Percentiles rank a stretch among this genome's conserved stretches.
phyloP scores from a whole-genome alignment of 768 basidiomycete species.

The Austroboletus festivus region DNA sequence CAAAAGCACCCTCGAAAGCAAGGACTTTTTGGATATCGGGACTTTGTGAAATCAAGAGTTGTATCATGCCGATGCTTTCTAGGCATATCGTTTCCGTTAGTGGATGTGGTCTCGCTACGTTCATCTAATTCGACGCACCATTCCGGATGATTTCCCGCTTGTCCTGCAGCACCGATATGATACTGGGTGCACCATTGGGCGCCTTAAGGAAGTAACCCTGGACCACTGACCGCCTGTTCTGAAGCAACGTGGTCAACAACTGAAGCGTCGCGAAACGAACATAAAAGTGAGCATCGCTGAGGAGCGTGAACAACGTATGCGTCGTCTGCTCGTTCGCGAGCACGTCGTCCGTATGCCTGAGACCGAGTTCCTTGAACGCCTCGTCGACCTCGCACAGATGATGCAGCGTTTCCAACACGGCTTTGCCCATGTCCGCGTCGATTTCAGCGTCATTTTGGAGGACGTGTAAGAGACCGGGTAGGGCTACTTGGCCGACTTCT shows the following conservation, averaged over 20 bases:
- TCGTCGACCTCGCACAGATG: conserved; percentile 82
- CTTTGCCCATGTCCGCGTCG: conserved; percentile 90
- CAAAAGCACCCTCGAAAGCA: conserved; percentile 95
- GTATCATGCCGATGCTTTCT: conserved; percentile 85
- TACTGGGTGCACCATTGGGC: conserved; percentile 68
- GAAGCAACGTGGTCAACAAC: conserved; percentile 72
- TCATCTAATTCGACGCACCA: no score
- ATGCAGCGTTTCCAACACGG: conserved; percentile 85
- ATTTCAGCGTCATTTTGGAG: conserved; percentile 85
- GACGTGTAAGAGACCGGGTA: conserved; percentile 76
- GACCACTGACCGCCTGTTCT: conserved; percentile 75
- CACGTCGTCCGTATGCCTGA: conserved; percentile 79
- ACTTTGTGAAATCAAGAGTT: conserved; percentile 78
- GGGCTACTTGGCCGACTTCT: conserved; percentile 78
- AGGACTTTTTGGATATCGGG: conserved; percentile 95
- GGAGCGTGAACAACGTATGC: conserved; percentile 73
- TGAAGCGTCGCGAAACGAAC: conserved; percentile 82
- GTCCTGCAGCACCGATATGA: conserved; percentile 77
- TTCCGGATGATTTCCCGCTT: conserved; percentile 86
- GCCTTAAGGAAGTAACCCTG: conserved; percentile 92
- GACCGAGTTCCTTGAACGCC: conserved; percentile 56
- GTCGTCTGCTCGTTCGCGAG: conserved; percentile 67
- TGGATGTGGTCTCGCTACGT: no score
- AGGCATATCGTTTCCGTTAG: conserved; percentile 18
- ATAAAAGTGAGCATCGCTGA: conserved; percentile 79